Evolutionary conservation across 164 flowering plant species (phyloP), one percentile per base, ranked within the genome.

Genomic region (Macadamia integrifolia): DNA sequence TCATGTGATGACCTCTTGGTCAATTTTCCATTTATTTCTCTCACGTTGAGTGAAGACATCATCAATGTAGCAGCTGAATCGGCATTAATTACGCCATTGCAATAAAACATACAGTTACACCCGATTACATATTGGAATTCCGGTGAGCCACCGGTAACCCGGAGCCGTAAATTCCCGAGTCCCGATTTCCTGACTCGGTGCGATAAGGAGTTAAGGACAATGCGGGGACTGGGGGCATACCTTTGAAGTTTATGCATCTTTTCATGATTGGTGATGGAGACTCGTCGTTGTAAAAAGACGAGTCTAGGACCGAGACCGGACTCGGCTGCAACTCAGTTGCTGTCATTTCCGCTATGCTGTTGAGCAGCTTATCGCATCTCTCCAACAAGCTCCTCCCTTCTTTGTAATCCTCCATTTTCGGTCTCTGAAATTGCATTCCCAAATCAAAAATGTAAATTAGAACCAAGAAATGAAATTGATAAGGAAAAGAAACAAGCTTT

Each of bases 241-340:
- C 94, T 78, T 78, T 79, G 85, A 86, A 90, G 67, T 83, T 81
- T 58, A 92, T 76, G 83, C 78, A 81, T 15, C 96, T 83, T 69
- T 85, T 91, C 77, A 78, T 74, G 61, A 89, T 75, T 0, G 98
- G 97, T 0, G 98, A 89, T 48, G 97, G 95, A 42, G 88, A 81
- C 62, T 87, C 93, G 50, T 90, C 98, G 69, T 81, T 86, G 86
- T 90, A 83, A 71, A 88, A 85, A 9, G 92, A 82, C 46, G 94
- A 83, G 77, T 94, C 99, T 1, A 94, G 88, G 15, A 94, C 97
- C 9, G 99, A 94, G 14, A 92, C 95, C 0, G 97, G 99, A 77
- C 99, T 94, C 70, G 97, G 96, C 71, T 92, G 97, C 73, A 73
- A 75, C 76, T 85, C 91, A 40, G 79, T 56, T 53, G 73, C 6